phyloP scores from a whole-genome alignment of 352 stramenopile species.

The Globisporangium paddicum region DNA sequence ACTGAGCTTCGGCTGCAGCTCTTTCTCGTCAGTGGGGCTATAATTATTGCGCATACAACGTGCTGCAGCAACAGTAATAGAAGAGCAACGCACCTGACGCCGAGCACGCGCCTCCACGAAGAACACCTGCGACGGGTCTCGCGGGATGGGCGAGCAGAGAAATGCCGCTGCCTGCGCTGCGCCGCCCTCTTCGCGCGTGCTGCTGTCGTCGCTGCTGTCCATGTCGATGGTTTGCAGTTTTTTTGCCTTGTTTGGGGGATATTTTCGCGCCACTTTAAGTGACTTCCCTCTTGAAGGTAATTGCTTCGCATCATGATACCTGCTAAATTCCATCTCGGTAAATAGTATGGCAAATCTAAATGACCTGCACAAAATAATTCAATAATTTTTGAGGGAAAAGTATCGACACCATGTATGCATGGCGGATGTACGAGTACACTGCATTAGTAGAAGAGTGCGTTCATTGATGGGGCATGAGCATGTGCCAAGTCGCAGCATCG shows the following conservation, averaged over 20 bases:
- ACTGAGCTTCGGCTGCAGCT: constrained; percentile 2
- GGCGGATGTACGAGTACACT: too few species aligned
- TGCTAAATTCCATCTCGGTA: too few species aligned
- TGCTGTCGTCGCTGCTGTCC: not conserved
- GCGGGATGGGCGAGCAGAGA: constrained; percentile 65
- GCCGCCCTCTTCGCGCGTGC: not conserved
- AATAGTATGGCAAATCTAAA: too few species aligned
- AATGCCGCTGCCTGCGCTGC: constrained; percentile 16
- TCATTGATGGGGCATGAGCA: too few species aligned
- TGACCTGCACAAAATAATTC: too few species aligned
- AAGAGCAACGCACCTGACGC: constrained; percentile 5
- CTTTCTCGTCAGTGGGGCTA: constrained; percentile 6
- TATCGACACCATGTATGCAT: too few species aligned
- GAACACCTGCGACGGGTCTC: constrained; percentile 54
- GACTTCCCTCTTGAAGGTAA: too few species aligned
- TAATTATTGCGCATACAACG: not conserved
- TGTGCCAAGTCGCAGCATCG: too few species aligned
- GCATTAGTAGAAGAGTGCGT: too few species aligned
- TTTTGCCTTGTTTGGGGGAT: not conserved
- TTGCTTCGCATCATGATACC: too few species aligned
- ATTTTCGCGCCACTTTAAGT: too few species aligned
- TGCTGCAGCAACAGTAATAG: not conserved
- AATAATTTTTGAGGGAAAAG: too few species aligned
- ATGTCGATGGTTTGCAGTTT: not conserved
- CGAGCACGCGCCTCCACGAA: constrained; percentile 32